Base-by-base conservation (phyloP, 208 protist genomes). In the Crithidia mellificae region DNA sequence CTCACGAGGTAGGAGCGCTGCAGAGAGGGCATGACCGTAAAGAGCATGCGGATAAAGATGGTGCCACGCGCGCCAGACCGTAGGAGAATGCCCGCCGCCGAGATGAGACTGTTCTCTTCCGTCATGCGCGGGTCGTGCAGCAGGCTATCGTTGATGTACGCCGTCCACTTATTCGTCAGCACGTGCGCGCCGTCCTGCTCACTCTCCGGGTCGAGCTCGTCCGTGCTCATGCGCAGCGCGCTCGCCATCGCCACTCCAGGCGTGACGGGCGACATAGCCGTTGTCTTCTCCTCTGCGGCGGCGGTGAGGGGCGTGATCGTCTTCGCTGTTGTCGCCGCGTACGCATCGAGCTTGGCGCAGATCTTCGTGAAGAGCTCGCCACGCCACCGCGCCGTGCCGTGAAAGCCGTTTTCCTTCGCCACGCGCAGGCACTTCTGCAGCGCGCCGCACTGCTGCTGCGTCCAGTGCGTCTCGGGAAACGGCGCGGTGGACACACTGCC, bases 81-180 rank as follows among this genome's bases (percentile, higher is more conserved):
- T 12, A 90, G 68, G 15, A 90, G 22, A 29, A 82, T 49, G 29
- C 80, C 77, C 24, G 74, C 77, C 3, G 72, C 80, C 36, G 72
- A 74, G n/a, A 53, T 2, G 41, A 77, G 78, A 15, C 29, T n/a
- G 38, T 80, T 72, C 6, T 83, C 78, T 46, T 72, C 63, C 0
- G 46, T 6, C 65, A 57, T 46, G 19, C 41, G 59, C 0, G 30
- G 32, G 39, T 77, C 54, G 2, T 64, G 53, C 20, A 56, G 19
- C 1, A 72, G 34, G 24, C 55, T 36, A 11, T 63, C 52, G 32
- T 43, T 25, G 19, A 63, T 9, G 43, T 50, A 71, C 6, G 14
- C 32, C 17, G 44, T 55, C 74, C 73, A 78, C 38, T 30, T 22
- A 1, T n/a, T 63, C 44, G 63, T 74, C 34, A 80, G 46, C 29